Evolutionary conservation across 2,329 filamentous ascomycete species (phyloP).

Genomic region (Exophiala dermatitidis): DNA sequence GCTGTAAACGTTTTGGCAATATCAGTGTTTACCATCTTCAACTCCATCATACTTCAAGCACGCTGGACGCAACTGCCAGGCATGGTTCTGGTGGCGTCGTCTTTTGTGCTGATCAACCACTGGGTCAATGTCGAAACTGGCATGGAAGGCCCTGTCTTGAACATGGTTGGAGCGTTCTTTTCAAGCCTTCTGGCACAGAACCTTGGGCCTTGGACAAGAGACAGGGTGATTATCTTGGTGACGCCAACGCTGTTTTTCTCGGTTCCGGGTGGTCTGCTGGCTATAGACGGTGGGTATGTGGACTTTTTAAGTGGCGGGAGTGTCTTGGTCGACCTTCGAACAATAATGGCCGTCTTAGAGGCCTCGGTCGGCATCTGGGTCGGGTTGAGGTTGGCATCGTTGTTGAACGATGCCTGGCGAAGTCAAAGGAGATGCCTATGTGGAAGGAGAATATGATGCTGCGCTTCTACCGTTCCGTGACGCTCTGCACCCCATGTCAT

Average conservation of each 20-base stretch:
- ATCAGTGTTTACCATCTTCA: slow-evolving; percentile 58
- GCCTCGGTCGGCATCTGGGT: slow-evolving; percentile 19
- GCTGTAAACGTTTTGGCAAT: background rate
- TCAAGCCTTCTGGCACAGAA: slow-evolving; percentile 72
- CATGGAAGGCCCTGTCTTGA: background rate
- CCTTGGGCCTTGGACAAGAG: slow-evolving; percentile 64
- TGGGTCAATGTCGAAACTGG: background rate
- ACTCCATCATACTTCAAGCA: slow-evolving; percentile 73
- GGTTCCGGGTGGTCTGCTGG: slow-evolving; percentile 50
- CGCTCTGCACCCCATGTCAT: background rate
- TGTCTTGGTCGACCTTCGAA: background rate
- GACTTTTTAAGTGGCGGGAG: background rate
- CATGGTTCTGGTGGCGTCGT: slow-evolving; percentile 66
- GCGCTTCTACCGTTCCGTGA: background rate
- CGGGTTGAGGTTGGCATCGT: slow-evolving; percentile 28
- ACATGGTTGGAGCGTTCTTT: slow-evolving; percentile 67
- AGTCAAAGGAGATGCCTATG: background rate
- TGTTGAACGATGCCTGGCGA: slow-evolving; percentile 34
- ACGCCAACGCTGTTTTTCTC: slow-evolving; percentile 75
- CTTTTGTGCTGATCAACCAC: slow-evolving; percentile 46
- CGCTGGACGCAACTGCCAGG: slow-evolving; percentile 70
- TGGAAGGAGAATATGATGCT: background rate
- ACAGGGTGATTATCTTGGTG: slow-evolving; percentile 75
- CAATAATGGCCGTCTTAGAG: background rate
- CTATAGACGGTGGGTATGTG: background rate